Base-by-base conservation (phyloP, 2,329 filamentous ascomycete genomes). In the Tolypocladium amazonense region DNA sequence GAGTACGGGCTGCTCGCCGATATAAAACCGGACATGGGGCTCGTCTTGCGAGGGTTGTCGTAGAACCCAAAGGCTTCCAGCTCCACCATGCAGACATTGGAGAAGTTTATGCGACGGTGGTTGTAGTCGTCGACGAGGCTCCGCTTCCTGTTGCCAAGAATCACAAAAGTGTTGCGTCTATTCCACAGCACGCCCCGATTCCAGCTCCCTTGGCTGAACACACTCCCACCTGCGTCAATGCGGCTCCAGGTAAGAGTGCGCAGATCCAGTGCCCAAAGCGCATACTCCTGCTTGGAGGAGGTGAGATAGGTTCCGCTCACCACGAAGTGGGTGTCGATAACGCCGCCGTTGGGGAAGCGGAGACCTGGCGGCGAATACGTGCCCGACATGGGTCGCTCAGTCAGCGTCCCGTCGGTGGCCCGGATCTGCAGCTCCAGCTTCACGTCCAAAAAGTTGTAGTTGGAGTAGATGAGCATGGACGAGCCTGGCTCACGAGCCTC, bases 101-200 rank as follows among this genome's bases (percentile, higher is more conserved):
- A 90, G 71, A 97, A 99, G 73, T 99, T 99, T 74, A 99, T 95
- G 33, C 94, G 88, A 14, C 94, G 88, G 69, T 97, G 94, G 71
- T 97, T 97, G 74, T 99, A 99, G 73, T 99, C 94, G 66, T 99
- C 93, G 0, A 97, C 93, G 38, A 99, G 80, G 66, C 90, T 97
- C 63, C 94, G 82, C 73, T 96, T 96, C 43, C 94, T 85, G 72
- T 97, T 95, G 55, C 94, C 94, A 43, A 99, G 80, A 63, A 99
- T 93, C 39, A 97, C 92, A 75, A 97, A 99, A 0, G 91, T 90
- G 70, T 97, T 99, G 63, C 94, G 84, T 52, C 93, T 84, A 68
- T 90, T 89, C 94, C 94, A 99, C 9, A 99, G 75, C 37, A 99
- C 85, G 47, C 94, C 94, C 60, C 94, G 83, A 70, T 99, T 99